These are phyloP conservation scores for Mikania micrantha DNA, from an alignment of 129 eudicot species.

Conservation along the genomic window DNA sequence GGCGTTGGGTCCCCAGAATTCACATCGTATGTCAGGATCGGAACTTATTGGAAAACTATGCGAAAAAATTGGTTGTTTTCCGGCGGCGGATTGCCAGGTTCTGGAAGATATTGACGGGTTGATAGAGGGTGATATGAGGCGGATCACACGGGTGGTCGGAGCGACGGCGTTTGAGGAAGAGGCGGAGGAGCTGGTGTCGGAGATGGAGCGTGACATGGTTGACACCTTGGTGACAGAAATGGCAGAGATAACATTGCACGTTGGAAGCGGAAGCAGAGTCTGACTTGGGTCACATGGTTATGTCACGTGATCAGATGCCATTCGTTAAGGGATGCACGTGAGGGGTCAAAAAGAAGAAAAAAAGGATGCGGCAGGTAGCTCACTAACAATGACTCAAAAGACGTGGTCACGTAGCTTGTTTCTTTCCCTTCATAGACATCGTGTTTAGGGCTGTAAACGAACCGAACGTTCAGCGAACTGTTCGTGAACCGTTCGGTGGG, in stretches of 20 bases:
- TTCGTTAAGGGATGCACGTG: slow-evolving; percentile 43
- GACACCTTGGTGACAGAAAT: slow-evolving; percentile 63
- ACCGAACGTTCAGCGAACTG: no score
- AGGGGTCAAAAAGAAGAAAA: slow-evolving; percentile 23
- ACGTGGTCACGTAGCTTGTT: slow-evolving; percentile 18
- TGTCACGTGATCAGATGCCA: slow-evolving; percentile 68
- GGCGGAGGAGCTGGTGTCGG: slow-evolving; percentile 51
- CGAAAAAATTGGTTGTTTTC: slow-evolving; percentile 39
- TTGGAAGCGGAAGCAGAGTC: slow-evolving; percentile 23
- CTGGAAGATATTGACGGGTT: slow-evolving; percentile 73
- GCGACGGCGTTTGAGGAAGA: slow-evolving; percentile 41
- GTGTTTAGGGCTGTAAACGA: no score
- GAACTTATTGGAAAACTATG: slow-evolving; percentile 27
- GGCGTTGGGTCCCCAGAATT: background rate
- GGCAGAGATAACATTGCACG: slow-evolving; percentile 29
- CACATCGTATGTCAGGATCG: slow-evolving; percentile 18
- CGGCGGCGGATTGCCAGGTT: slow-evolving; percentile 53
- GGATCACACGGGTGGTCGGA: background rate
- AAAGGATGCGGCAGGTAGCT: slow-evolving; percentile 4
- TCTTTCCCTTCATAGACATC: slow-evolving; percentile 25
- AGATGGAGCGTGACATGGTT: slow-evolving; percentile 61
- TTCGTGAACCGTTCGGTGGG: no score
- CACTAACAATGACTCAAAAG: slow-evolving; percentile 5
- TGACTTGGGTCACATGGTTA: slow-evolving; percentile 49
- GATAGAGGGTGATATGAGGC: slow-evolving; percentile 47